Conservation (phyloP, 106 monocot species). For the Narthecium ossifragum region DNA sequence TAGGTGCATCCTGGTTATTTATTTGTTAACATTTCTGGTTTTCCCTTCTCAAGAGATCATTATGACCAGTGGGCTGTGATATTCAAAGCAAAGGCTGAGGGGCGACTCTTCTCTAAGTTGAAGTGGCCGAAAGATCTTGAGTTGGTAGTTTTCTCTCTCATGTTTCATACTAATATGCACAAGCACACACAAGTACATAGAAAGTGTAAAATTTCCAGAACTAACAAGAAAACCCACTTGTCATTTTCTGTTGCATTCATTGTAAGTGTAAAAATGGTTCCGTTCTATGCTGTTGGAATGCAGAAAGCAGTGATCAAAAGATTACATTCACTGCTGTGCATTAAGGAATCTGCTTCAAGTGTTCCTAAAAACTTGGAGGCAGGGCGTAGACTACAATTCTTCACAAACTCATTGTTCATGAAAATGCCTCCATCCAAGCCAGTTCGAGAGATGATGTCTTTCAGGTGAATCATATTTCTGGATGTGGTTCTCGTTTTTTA, state of each 20-base stretch:
- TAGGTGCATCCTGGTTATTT: background rate
- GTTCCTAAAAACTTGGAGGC: slow-evolving; percentile 83
- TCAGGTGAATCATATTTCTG: slow-evolving; percentile 41
- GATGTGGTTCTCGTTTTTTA: background rate
- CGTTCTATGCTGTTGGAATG: no score
- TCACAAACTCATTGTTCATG: slow-evolving; percentile 90
- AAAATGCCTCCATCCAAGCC: slow-evolving; percentile 60
- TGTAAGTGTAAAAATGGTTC: no score
- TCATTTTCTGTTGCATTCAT: no score
- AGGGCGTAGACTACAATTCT: slow-evolving; percentile 67
- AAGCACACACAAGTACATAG: no score
- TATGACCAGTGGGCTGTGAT: slow-evolving; percentile 56
- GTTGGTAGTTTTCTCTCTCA: slow-evolving; percentile 32
- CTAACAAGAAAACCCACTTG: no score
- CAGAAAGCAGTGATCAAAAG: slow-evolving; percentile 60
- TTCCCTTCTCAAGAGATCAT: slow-evolving; percentile 32
- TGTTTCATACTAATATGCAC: no score
- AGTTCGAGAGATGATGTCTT: slow-evolving; percentile 79
- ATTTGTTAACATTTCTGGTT: background rate
- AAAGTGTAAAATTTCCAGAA: no score
- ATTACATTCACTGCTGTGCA: slow-evolving; percentile 75
- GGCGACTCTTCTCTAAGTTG: slow-evolving; percentile 68
- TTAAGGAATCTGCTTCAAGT: slow-evolving; percentile 81
- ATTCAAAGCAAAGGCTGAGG: slow-evolving; percentile 57
- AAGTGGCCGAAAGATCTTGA: slow-evolving; percentile 83